phyloP scores from a whole-genome alignment of 331 rosid species.

The Arachis monticola region DNA sequence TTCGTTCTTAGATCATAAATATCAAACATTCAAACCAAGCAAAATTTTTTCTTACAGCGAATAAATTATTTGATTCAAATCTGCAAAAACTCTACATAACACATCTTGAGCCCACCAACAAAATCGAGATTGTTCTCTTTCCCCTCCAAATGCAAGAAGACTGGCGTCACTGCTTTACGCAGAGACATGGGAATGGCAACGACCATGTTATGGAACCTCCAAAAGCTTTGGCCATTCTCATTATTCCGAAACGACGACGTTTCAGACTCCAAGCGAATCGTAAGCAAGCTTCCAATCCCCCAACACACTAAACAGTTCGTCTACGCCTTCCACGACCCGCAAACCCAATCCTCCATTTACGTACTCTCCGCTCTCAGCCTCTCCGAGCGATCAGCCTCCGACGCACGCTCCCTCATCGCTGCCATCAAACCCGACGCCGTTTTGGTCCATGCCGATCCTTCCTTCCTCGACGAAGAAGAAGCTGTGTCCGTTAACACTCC shows the following conservation, averaged over 20 bases:
- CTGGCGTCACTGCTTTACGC: neutral
- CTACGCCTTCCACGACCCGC: conserved; percentile 60
- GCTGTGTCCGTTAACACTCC: conserved; percentile 21
- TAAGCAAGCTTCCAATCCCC: conserved; percentile 57
- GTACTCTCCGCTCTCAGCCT: conserved; percentile 65
- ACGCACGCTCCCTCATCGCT: conserved; percentile 55
- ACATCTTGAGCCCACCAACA: no score
- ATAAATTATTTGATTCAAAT: no score
- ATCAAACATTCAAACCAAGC: no score
- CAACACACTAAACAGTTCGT: conserved; percentile 70
- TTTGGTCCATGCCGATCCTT: conserved; percentile 54
- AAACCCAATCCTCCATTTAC: conserved; percentile 63
- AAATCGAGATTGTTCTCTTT: neutral
- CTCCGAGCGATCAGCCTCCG: conserved; percentile 67
- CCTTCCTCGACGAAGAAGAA: conserved; percentile 45
- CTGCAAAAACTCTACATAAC: no score
- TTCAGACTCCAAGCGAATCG: conserved; percentile 54
- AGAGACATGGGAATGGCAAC: conserved; percentile 50
- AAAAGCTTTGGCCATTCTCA: conserved; percentile 69
- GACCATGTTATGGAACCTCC: conserved; percentile 52
- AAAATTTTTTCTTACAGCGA: no score
- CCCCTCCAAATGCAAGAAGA: neutral
- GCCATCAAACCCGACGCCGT: conserved; percentile 80
- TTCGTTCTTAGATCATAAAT: no score
- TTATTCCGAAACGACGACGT: conserved; percentile 53